Evolutionary conservation across 2,329 filamentous ascomycete species (phyloP).

Genomic region (Aureobasidium mangrovei): DNA sequence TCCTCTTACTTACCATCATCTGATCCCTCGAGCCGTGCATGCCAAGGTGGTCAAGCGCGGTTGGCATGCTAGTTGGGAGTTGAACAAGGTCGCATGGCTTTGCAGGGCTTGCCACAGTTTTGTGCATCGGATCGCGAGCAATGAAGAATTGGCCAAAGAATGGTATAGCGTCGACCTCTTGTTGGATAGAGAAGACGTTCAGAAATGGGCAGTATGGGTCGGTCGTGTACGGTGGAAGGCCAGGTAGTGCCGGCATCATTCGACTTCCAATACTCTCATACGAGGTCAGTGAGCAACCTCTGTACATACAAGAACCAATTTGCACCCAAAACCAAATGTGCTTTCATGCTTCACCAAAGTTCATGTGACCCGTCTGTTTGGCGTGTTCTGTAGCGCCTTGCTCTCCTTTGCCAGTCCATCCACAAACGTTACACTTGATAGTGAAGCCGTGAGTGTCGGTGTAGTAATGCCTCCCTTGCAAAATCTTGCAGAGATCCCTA

Average conservation of each 20-base stretch:
- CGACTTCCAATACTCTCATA: background rate
- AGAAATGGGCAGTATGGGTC: slow-evolving; percentile 64
- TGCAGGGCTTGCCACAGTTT: slow-evolving; percentile 77
- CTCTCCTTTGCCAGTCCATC: slow-evolving; percentile 60
- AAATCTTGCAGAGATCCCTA: slow-evolving; percentile 41
- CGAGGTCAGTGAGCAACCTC: background rate
- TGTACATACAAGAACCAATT: too few species aligned
- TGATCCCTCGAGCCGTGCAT: slow-evolving; percentile 73
- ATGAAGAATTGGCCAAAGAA: slow-evolving; percentile 67
- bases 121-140: slow-evolving; percentile 64
- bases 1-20: slow-evolving; percentile 71
- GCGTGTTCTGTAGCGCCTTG: slow-evolving; percentile 55
- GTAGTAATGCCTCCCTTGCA: slow-evolving; percentile 71
- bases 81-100: slow-evolving; percentile 78
- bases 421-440: slow-evolving; percentile 68
- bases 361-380: slow-evolving; percentile 49
- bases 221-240: slow-evolving; percentile 64
- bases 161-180: slow-evolving; percentile 67
- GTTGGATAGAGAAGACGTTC: slow-evolving; percentile 60
- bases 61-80: slow-evolving; percentile 66
- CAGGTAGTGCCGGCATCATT: background rate
- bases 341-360: slow-evolving; percentile 40
- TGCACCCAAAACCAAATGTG: background rate
- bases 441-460: slow-evolving; percentile 78
- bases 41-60: slow-evolving; percentile 66